Percentiles rank a stretch among this genome's conserved stretches.
Evolutionary conservation across 1,284 basidiomycete species (phyloP).

Genomic region (Earliella scabrosa): DNA sequence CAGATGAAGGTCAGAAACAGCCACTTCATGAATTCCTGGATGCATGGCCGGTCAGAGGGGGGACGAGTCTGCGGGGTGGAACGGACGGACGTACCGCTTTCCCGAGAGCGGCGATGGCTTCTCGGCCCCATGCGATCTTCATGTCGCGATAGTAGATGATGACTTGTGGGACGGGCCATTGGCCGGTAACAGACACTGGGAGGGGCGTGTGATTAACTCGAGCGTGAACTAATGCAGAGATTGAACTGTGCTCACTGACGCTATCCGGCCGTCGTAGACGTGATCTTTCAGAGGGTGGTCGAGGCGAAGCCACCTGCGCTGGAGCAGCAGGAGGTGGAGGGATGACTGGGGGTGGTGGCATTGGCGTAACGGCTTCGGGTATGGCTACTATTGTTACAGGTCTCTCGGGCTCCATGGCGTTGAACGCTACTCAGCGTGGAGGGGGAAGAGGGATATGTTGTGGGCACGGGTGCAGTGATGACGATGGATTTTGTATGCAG

Average conservation of each 20-base stretch:
- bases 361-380: neutral
- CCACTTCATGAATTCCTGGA: conserved; percentile 7
- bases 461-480: too few species aligned
- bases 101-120: conserved; percentile 9
- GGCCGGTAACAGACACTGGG: neutral
- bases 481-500: neutral
- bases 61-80: neutral
- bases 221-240: neutral
- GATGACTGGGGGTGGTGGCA: neutral
- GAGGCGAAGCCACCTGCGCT: neutral
- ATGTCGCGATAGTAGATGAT: conserved; percentile 12
- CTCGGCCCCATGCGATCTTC: conserved; percentile 15
- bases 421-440: neutral
- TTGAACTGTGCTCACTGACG: neutral
- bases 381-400: conserved; percentile 1
- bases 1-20: conserved; percentile 10
- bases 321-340: neutral
- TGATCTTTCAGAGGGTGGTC: neutral
- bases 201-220: too few species aligned
- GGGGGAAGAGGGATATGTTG: neutral
- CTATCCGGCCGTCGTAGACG: conserved; percentile 1
- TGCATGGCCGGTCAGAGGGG: neutral
- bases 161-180: conserved; percentile 15
- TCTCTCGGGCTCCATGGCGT: neutral
- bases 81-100: neutral